Conservation (phyloP, 805 yeast species). For the Isabelozyma pseudorhagii region DNA sequence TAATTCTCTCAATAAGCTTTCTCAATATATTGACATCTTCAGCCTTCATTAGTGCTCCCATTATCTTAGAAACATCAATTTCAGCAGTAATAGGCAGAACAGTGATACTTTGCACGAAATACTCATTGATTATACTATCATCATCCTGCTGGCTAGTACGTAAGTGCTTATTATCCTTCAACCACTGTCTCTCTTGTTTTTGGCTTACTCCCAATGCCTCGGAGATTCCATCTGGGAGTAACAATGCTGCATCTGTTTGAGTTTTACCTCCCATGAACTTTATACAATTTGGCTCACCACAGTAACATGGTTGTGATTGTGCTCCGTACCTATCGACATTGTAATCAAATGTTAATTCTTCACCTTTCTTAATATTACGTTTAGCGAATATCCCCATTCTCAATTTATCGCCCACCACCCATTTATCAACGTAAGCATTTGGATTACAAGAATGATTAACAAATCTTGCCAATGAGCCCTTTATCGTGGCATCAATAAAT, state of each 20-base stretch:
- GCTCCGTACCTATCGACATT: slow-evolving; percentile 97
- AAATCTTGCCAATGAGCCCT: slow-evolving; percentile 86
- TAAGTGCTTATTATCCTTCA: slow-evolving; percentile 53
- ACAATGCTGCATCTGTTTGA: slow-evolving; percentile 85
- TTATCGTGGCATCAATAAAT: slow-evolving; percentile 90
- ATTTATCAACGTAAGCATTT: slow-evolving; percentile 91
- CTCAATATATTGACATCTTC: slow-evolving; percentile 63
- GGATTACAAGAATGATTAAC: slow-evolving; percentile 96
- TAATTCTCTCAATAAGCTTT: slow-evolving; percentile 67
- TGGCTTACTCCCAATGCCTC: slow-evolving; percentile 80
- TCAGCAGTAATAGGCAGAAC: slow-evolving; percentile 44
- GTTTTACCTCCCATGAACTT: slow-evolving; percentile 96
- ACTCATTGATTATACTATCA: slow-evolving; percentile 58
- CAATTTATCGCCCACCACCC: slow-evolving; percentile 90
- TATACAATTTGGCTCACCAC: slow-evolving; percentile 89
- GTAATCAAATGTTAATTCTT: slow-evolving; percentile 89
- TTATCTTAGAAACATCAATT: slow-evolving; percentile 71
- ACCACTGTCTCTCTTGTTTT: slow-evolving; percentile 68
- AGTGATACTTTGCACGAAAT: slow-evolving; percentile 59
- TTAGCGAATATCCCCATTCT: slow-evolving; percentile 95
- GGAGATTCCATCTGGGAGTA: slow-evolving; percentile 77
- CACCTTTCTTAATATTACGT: slow-evolving; percentile 67
- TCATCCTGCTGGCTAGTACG: slow-evolving; percentile 49
- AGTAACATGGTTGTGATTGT: slow-evolving; percentile 87
- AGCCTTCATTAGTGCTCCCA: slow-evolving; percentile 76